These are phyloP conservation scores for Aspergillus sergii DNA, from an alignment of 2,329 filamentous ascomycete genomes.

Conservation along the genomic window DNA sequence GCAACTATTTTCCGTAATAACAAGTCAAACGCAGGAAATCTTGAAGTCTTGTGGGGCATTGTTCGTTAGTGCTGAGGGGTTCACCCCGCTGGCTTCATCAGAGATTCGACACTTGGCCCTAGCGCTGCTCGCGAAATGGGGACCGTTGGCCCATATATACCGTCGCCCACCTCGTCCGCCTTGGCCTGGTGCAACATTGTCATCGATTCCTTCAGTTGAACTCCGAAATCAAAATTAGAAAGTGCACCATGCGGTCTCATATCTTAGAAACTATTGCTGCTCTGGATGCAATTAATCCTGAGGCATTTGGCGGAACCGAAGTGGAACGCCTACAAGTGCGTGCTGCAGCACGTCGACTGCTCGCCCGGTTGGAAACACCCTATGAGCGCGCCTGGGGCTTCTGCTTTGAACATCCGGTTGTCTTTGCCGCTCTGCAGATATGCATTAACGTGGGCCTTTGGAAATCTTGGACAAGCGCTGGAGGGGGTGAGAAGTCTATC, in stretches of 20 bases:
- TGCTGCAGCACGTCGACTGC: constrained; percentile 31
- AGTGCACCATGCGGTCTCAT: constrained; percentile 16
- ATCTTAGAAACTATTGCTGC: constrained; percentile 20
- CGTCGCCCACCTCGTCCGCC: not conserved
- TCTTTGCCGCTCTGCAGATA: constrained; percentile 33
- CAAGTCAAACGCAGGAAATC: not conserved
- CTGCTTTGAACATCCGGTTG: constrained; percentile 33
- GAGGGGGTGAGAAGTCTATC: constrained; percentile 31
- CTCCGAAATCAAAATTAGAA: not conserved
- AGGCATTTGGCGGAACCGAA: constrained; percentile 22
- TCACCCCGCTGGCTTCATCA: not conserved
- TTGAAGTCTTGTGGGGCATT: not conserved
- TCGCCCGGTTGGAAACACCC: constrained; percentile 34
- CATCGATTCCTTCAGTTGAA: not conserved
- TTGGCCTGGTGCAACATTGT: not conserved
- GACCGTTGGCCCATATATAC: not conserved
- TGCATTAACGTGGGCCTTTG: constrained; percentile 36
- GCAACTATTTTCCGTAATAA: not conserved
- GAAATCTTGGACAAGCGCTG: constrained; percentile 32
- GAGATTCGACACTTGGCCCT: not conserved
- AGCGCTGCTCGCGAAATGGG: not conserved
- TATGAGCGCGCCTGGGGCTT: constrained; percentile 37
- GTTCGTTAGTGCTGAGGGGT: not conserved
- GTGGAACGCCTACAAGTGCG: constrained; percentile 28
- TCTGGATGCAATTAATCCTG: constrained; percentile 22